Base-by-base conservation (phyloP, 495 filamentous ascomycete species). In the Penicillium simplicissimum region DNA sequence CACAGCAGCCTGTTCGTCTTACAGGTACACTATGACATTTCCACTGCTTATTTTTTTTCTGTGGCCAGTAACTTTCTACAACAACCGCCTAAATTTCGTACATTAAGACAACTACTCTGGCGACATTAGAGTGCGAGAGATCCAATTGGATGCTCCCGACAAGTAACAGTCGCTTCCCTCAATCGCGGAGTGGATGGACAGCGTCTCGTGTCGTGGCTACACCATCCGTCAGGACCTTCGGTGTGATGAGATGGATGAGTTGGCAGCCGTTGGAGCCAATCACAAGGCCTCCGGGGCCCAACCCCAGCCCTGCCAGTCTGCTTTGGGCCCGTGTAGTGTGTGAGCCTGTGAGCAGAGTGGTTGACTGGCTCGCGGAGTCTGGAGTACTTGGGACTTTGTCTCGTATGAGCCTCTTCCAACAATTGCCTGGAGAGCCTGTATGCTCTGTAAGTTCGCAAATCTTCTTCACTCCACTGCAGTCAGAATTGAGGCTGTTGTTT, bases 181-280 rank as follows among this genome's bases (percentile, higher is more conserved):
- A 8, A 13, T 49, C 45, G 45, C 10, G 11, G 14, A 13, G 11
- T 23, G 42, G 17, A 13, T 23, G 9, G 37, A 45, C 42, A 45
- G 19, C 42, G 3, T 21, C 17, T 45, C 51, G 51, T 21, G 36
- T 53, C 8, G 51, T 37, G 31, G 34, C 33, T 23, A 23, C 51
- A 35, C 19, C 33, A 4, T 53, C 33, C 3, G 49, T 3, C 51
- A 53, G 51, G n/a, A 45, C 14, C 13, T 43, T 13, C 14, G 17
- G 21, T 37, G 42, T 63, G 62, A 67, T 67, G 67, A 64, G 59
- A 66, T 65, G 66, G 66, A 71, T 73, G 70, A 59, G 70, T 65
- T 73, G 72, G 72, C 72, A 73, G 67, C 14, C 8, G 37, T 40
- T 19, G 34, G 67, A 57, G 48, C 69, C 69, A 72, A 72, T 72